Evolutionary conservation across 1,284 basidiomycete species (phyloP).

Genomic region (Ceratobasidium sp.): DNA sequence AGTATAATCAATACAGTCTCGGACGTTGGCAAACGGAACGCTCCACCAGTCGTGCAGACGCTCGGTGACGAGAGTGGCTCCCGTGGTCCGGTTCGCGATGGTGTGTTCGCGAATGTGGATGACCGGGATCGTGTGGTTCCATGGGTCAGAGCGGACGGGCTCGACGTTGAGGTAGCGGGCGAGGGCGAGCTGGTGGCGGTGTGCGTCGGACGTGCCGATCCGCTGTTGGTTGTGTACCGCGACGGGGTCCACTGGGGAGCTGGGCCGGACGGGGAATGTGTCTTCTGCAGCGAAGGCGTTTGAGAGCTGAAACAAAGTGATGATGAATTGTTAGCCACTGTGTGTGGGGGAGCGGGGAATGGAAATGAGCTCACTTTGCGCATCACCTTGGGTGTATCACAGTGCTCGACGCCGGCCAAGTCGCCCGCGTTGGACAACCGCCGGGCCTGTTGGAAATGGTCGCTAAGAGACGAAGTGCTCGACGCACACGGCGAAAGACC

Average conservation of each 20-base stretch:
- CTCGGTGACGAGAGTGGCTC: slow-evolving; percentile 46
- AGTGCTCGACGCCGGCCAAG: slow-evolving; percentile 30
- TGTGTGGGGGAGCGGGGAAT: slow-evolving; percentile 10
- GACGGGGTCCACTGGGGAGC: background rate
- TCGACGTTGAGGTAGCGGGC: slow-evolving; percentile 45
- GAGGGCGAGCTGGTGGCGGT: slow-evolving; percentile 44
- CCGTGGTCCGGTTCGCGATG: slow-evolving; percentile 28
- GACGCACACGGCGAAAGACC: slow-evolving; percentile 40
- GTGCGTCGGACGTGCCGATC: slow-evolving; percentile 29
- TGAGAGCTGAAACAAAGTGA: slow-evolving; percentile 25
- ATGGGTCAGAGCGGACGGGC: slow-evolving; percentile 46
- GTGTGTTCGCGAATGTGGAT: slow-evolving; percentile 47
- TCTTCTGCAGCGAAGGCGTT: slow-evolving; percentile 7
- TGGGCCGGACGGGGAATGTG: slow-evolving; percentile 18
- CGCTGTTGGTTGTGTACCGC: slow-evolving; percentile 24
- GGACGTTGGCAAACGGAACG: slow-evolving; percentile 45
- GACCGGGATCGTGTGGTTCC: slow-evolving; percentile 48
- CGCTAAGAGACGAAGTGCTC: slow-evolving; percentile 42
- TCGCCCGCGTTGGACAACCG: slow-evolving; percentile 38
- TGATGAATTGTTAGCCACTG: slow-evolving; percentile 4
- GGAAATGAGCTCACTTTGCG: slow-evolving; percentile 19
- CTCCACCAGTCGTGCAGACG: slow-evolving; percentile 45
- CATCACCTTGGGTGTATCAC: slow-evolving; percentile 32
- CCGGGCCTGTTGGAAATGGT: slow-evolving; percentile 24
- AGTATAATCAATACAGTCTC: slow-evolving; percentile 45